Percentiles rank a stretch among this genome's conserved stretches.
Conservation (phyloP, 768 basidiomycete genomes). For the Psilocybe subaeruginosa region DNA sequence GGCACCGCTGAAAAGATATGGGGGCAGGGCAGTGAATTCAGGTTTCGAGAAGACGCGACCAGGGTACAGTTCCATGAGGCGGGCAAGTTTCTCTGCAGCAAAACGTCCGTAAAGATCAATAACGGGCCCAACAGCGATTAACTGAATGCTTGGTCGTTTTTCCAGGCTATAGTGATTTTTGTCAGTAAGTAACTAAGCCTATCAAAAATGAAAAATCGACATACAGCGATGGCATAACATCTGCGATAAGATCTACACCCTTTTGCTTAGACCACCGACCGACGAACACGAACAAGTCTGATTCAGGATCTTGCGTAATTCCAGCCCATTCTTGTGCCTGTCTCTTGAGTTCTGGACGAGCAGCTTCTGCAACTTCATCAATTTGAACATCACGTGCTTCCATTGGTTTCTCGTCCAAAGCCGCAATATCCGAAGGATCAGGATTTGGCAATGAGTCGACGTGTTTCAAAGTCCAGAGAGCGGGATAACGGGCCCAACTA, state of each 20-base stretch:
- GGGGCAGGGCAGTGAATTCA: conserved; percentile 92
- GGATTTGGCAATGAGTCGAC: conserved; percentile 96
- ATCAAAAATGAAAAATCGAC: conserved; percentile 1
- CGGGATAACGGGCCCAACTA: conserved; percentile 95
- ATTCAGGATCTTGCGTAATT: conserved; percentile 87
- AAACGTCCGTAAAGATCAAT: conserved; percentile 96
- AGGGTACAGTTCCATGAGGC: conserved; percentile 94
- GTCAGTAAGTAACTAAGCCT: conserved; percentile 6
- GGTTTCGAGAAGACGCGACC: conserved; percentile 96
- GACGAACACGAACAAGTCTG: conserved; percentile 94
- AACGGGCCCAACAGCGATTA: conserved; percentile 91
- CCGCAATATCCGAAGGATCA: conserved; percentile 93
- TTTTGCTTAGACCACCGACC: conserved; percentile 99
- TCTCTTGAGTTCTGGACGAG: conserved; percentile 87
- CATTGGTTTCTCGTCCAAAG: conserved; percentile 79
- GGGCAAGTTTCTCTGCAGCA: conserved; percentile 90
- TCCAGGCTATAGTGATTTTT: conserved; percentile 57
- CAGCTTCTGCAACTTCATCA: conserved; percentile 83
- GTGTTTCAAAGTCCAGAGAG: conserved; percentile 93
- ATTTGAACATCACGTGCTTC: conserved; percentile 74
- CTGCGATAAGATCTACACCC: conserved; percentile 96
- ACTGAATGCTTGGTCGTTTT: conserved; percentile 83
- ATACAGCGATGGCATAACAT: conserved; percentile 90
- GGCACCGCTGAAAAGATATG: conserved; percentile 92
- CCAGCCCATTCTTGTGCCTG: conserved; percentile 96